A percentile compares a stretch with the other conserved stretches of the same genome.
Conservation (phyloP, 345 rosid genomes). For the Dipteronia dyeriana region DNA sequence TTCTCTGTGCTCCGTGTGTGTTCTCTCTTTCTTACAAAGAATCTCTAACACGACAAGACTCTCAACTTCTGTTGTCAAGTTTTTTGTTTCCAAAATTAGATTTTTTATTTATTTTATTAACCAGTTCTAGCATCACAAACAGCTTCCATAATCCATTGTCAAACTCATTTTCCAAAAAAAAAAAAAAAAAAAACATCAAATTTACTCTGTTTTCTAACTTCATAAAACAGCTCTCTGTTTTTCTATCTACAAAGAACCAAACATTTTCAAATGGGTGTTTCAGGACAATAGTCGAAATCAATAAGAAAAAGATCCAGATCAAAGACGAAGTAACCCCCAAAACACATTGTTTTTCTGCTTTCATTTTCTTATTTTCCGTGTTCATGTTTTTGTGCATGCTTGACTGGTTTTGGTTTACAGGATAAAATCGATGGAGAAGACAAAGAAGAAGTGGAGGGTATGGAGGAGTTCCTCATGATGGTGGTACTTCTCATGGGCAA, state of each 20-base stretch:
- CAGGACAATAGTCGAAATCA: constrained; percentile 77
- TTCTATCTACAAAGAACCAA: constrained; percentile 2
- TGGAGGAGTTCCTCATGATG: constrained; percentile 88
- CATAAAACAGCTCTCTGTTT: background rate
- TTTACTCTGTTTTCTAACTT: background rate
- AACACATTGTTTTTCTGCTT: too few relatives aligned
- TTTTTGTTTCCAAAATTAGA: background rate
- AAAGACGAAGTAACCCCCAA: constrained; percentile 42
- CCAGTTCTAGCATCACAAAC: too few relatives aligned
- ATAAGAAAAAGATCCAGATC: constrained; percentile 43
- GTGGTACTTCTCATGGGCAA: constrained; percentile 81
- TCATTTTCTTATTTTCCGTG: background rate
- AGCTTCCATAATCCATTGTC: too few relatives aligned
- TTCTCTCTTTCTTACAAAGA: background rate
- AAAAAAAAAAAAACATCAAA: too few relatives aligned
- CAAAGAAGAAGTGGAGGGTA: constrained; percentile 83
- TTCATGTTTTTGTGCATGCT: background rate
- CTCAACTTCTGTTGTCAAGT: background rate
- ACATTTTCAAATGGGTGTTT: constrained; percentile 52
- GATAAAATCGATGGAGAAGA: constrained; percentile 49
- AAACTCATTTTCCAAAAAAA: too few relatives aligned
- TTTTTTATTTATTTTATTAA: background rate
- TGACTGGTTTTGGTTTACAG: constrained; percentile 27
- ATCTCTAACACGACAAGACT: background rate
- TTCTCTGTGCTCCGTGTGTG: background rate